phyloP scores from a whole-genome alignment of 441 rosid genomes.

The Euphorbia celastroides region DNA sequence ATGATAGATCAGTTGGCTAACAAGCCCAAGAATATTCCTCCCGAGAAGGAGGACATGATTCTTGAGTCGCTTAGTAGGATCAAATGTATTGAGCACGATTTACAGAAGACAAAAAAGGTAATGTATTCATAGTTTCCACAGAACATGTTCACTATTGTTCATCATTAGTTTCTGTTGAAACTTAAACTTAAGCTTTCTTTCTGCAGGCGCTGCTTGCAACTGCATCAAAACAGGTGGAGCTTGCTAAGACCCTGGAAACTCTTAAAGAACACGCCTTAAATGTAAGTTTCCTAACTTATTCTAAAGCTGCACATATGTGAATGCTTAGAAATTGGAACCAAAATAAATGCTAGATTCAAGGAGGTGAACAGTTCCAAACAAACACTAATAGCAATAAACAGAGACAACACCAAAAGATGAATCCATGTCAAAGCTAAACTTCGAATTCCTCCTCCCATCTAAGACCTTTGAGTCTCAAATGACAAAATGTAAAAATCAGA shows the following conservation, averaged over 20 bases:
- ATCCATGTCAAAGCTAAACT: no score
- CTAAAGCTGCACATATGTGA: no score
- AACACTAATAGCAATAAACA: no score
- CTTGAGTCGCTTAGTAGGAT: conserved; percentile 78
- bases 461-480: no score
- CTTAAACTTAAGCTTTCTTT: conserved; percentile 11
- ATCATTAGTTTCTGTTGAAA: not conserved
- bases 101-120: conserved; percentile 84
- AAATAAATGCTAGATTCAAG: no score
- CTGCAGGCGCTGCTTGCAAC: conserved; percentile 82
- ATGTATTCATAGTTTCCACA: conserved; percentile 10
- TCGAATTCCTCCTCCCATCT: no score
- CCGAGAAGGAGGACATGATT: conserved; percentile 84
- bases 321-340: no score
- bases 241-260: conserved; percentile 75
- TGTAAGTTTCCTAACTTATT: conserved; percentile 41
- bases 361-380: no score
- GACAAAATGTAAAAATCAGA: no score
- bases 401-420: no score
- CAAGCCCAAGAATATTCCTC: conserved; percentile 71
- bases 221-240: conserved; percentile 87
- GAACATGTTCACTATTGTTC: conserved; percentile 2
- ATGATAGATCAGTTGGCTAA: conserved; percentile 62
- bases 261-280: conserved; percentile 42
- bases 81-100: conserved; percentile 74